Conservation (phyloP, 73 alveolate genomes). For the Uronychia binucleata region DNA sequence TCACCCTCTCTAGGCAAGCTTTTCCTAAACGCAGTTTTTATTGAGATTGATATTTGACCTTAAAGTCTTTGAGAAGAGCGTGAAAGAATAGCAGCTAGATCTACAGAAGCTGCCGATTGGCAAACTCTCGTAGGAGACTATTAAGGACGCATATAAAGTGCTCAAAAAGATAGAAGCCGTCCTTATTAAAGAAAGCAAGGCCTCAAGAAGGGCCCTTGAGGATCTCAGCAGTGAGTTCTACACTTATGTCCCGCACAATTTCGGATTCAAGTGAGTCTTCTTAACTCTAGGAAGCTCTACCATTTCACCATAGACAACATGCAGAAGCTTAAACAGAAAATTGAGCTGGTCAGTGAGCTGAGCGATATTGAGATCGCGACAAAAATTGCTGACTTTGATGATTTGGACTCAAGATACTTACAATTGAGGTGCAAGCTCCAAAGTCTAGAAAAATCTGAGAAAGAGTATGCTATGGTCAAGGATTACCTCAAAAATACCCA, state of each 20-base stretch:
- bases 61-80: constrained; percentile 52
- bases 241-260: constrained; percentile 92
- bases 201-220: constrained; percentile 32
- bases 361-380: constrained; percentile 69
- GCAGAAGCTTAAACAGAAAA: constrained; percentile 76
- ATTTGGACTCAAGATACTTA: constrained; percentile 44
- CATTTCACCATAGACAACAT: constrained; percentile 65
- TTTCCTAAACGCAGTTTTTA: constrained; percentile 4
- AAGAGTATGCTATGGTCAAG: constrained; percentile 59
- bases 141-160: constrained; percentile 58
- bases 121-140: constrained; percentile 53
- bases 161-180: constrained; percentile 74
- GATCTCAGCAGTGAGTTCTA: constrained; percentile 74
- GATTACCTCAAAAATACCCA: constrained; percentile 68
- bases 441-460: constrained; percentile 50
- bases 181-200: constrained; percentile 19
- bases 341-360: constrained; percentile 63
- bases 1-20: neutral
- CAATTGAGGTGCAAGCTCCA: constrained; percentile 67
- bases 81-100: constrained; percentile 39
- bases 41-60: constrained; percentile 49
- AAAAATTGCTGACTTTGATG: constrained; percentile 18
- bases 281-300: constrained; percentile 61
- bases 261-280: constrained; percentile 58
- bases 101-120: constrained; percentile 66